phyloP scores from a whole-genome alignment of 768 basidiomycete species.

The Auriscalpium vulgare region DNA sequence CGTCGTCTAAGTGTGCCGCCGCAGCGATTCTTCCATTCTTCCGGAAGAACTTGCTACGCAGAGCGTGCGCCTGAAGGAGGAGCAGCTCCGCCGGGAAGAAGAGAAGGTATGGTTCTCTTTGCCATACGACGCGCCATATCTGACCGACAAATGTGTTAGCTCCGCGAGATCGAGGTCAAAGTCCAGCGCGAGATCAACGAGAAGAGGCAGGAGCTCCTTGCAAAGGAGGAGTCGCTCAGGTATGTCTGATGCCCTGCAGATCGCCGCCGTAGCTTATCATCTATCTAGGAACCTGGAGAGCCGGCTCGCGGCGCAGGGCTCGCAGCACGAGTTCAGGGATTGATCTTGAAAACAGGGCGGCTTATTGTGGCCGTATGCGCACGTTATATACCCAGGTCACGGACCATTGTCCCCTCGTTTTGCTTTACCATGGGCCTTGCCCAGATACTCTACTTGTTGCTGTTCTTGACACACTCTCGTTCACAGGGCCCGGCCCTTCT shows the following conservation, averaged over 20 bases:
- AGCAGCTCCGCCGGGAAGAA: conserved; percentile 94
- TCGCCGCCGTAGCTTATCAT: background rate
- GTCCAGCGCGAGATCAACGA: conserved; percentile 97
- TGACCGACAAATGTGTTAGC: conserved; percentile 30
- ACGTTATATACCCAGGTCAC: conserved; percentile 20
- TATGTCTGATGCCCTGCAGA: conserved; percentile 23
- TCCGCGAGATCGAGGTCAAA: conserved; percentile 96
- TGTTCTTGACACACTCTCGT: background rate
- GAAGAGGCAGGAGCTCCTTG: conserved; percentile 92
- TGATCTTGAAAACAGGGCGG: conserved; percentile 23
- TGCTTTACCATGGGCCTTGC: background rate
- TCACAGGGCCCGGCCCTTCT: background rate
- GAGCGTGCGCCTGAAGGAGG: conserved; percentile 96
- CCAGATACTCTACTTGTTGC: background rate
- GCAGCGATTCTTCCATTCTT: conserved; percentile 79
- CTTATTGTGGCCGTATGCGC: background rate
- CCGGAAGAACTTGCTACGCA: conserved; percentile 97
- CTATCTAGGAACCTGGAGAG: conserved; percentile 76
- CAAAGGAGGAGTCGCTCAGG: conserved; percentile 93
- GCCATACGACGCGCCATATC: background rate
- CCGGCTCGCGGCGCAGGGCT: conserved; percentile 83
- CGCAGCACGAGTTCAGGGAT: conserved; percentile 71
- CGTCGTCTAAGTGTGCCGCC: conserved; percentile 15
- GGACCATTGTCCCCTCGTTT: background rate
- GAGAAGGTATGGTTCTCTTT: conserved; percentile 57